Percentiles rank a stretch among this genome's conserved stretches.
These are phyloP conservation scores for Monosporascus sp. DNA, from an alignment of 2,329 filamentous ascomycete genomes.

Conservation along the genomic window DNA sequence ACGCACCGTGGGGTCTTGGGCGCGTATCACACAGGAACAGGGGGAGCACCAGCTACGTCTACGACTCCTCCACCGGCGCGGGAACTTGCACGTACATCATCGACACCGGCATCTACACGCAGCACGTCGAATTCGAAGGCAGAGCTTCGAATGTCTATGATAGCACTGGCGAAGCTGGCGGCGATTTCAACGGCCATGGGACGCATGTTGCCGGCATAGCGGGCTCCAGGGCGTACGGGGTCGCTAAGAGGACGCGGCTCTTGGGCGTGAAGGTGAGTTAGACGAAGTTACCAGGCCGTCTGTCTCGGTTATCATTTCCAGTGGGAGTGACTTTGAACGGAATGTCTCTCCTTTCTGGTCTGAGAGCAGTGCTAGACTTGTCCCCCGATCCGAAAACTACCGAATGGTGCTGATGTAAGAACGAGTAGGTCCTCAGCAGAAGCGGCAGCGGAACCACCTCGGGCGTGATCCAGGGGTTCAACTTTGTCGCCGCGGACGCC, in stretches of 20 bases:
- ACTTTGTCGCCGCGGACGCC: conserved; percentile 40
- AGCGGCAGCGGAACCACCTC: conserved; percentile 11
- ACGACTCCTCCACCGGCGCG: conserved; percentile 36
- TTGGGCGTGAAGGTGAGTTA: conserved; percentile 38
- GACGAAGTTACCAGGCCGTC: no score
- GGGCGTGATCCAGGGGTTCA: conserved; percentile 23
- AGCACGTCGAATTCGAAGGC: conserved; percentile 40
- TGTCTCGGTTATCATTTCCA: no score
- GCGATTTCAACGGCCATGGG: conserved; percentile 36
- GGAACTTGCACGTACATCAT: conserved; percentile 46
- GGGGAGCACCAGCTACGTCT: conserved; percentile 34
- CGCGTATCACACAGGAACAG: conserved; percentile 35
- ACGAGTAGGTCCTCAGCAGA: neutral
- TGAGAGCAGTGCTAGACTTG: neutral
- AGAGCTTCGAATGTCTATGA: conserved; percentile 31
- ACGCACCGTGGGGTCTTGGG: conserved; percentile 38
- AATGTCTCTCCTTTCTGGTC: conserved; percentile 6
- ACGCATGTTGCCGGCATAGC: conserved; percentile 31
- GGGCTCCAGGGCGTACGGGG: conserved; percentile 37
- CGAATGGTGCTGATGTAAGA: neutral
- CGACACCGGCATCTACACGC: conserved; percentile 46
- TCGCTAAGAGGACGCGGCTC: conserved; percentile 39
- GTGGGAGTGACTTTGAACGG: conserved; percentile 2
- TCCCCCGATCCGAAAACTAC: no score
- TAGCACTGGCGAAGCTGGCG: conserved; percentile 26